Evolutionary conservation across 495 filamentous ascomycete species (phyloP), one percentile per base, ranked within the genome.

Genomic region (Amorphotheca resinae): DNA sequence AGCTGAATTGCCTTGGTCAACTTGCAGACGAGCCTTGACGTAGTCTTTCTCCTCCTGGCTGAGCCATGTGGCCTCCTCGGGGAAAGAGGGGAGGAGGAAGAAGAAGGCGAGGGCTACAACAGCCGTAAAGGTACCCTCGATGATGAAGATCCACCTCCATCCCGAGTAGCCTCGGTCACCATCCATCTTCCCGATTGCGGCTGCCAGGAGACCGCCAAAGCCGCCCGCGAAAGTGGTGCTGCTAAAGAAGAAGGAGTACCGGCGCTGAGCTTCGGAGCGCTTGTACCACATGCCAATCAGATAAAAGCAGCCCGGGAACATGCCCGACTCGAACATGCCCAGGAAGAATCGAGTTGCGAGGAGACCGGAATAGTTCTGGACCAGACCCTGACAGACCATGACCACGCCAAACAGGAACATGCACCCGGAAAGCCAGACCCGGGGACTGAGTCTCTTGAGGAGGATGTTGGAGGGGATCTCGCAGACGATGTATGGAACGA

Each of bases 381-480:
- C 80, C 2, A 95, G 60, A 3, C 91, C 89, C 61, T 95, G 86
- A 50, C 76, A 76, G 14, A 81, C 64, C 25, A 80, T 82, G 9
- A 80, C 73, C 6, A 93, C 45, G 8, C 88, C 88, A 50, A 95
- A 95, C 20, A 72, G 58, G 51, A 89, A 75, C 80, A 93, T 93
- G 58, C 86, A 93, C 35, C 67, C 41, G 0, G 81, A 75, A 32
- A 91, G 58, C 88, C 88, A 95, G 35, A 91, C 64, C 47, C 80
- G 76, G 2, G 89, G 88, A 44, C 73, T 80, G 46, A 93, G 66
- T 46, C 74, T 76, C 60, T 93, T 93, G 20, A 96, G 64, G 14
- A 93, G 54, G 41, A 94, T 75, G 54, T 96, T 96, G 38, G 82
- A 86, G 2, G 89, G 91, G 38, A 96, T 91, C 59, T 84, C 88